A percentile compares a stretch with the other conserved stretches of the same genome.
phyloP scores from a whole-genome alignment of 768 basidiomycete species.

The Omphalotus guepiniiformis region DNA sequence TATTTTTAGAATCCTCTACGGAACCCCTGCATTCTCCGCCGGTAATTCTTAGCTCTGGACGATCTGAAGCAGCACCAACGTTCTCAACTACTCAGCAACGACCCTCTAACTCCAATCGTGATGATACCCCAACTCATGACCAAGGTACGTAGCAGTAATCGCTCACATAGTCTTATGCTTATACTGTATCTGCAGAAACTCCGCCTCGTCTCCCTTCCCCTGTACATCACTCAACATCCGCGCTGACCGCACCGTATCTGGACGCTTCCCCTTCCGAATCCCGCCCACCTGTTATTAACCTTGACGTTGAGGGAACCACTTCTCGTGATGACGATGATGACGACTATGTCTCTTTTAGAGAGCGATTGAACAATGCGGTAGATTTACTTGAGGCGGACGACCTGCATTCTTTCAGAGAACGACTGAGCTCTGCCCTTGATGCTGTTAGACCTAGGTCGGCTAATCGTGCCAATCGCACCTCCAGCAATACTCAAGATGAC shows the following conservation, averaged over 20 bases:
- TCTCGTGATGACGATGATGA: neutral
- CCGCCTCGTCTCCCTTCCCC: conserved; percentile 8
- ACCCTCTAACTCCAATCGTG: neutral
- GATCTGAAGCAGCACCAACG: neutral
- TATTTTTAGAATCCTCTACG: no score
- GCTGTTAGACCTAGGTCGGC: no score
- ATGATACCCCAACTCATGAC: neutral
- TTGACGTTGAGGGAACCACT: neutral
- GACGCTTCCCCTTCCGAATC: neutral
- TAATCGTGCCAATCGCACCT: no score
- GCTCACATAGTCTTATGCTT: neutral
- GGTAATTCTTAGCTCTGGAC: no score
- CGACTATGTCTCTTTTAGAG: conserved; percentile 7
- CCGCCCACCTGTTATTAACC: neutral
- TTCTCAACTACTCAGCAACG: neutral
- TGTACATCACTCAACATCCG: neutral
- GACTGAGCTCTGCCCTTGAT: conserved; percentile 3
- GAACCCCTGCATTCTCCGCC: neutral
- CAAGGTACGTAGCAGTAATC: neutral
- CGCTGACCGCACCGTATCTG: no score
- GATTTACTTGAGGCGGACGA: conserved; percentile 5
- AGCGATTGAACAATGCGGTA: conserved; percentile 6
- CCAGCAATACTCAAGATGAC: no score
- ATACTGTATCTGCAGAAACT: neutral
- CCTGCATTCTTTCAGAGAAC: conserved; percentile 2